A percentile compares a stretch with the other conserved stretches of the same genome.
phyloP scores from a whole-genome alignment of 352 stramenopile species.

The Stramenopiles sp. region DNA sequence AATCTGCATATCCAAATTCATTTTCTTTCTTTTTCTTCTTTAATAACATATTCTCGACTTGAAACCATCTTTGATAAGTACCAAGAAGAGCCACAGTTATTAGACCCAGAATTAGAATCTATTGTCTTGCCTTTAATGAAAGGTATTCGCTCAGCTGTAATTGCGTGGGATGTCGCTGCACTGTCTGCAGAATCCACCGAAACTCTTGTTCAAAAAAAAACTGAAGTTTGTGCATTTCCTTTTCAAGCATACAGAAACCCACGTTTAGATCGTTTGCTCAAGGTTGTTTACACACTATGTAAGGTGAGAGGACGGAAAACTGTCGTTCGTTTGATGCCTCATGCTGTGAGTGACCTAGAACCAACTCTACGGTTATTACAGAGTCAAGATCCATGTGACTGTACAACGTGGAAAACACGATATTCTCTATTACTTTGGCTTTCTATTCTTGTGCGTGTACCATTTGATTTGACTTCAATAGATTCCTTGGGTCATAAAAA shows the following conservation, averaged over 20 bases:
- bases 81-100: constrained; percentile 39
- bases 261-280: constrained; percentile 15
- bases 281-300: constrained; percentile 67
- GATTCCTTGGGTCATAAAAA: constrained; percentile 25
- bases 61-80: constrained; percentile 53
- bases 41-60: too few relatives aligned
- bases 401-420: constrained; percentile 33
- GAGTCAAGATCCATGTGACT: constrained; percentile 36
- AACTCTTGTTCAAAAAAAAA: too few relatives aligned
- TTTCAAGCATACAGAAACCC: constrained; percentile 12
- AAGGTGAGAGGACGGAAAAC: constrained; percentile 76
- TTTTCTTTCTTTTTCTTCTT: too few relatives aligned
- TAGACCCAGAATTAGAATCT: constrained; percentile 41
- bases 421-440: constrained; percentile 78
- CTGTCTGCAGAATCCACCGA: not conserved
- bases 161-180: not conserved
- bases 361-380: constrained; percentile 36
- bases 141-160: constrained; percentile 22
- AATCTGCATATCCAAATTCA: too few relatives aligned
- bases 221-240: too few relatives aligned
- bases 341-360: constrained; percentile 77
- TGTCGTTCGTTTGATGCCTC: constrained; percentile 66
- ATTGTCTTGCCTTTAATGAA: constrained; percentile 28
- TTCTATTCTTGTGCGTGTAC: constrained; percentile 76
- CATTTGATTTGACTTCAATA: constrained; percentile 78